phyloP scores from a whole-genome alignment of 2,329 filamentous ascomycete genomes.

The Remersonia thermophila region DNA sequence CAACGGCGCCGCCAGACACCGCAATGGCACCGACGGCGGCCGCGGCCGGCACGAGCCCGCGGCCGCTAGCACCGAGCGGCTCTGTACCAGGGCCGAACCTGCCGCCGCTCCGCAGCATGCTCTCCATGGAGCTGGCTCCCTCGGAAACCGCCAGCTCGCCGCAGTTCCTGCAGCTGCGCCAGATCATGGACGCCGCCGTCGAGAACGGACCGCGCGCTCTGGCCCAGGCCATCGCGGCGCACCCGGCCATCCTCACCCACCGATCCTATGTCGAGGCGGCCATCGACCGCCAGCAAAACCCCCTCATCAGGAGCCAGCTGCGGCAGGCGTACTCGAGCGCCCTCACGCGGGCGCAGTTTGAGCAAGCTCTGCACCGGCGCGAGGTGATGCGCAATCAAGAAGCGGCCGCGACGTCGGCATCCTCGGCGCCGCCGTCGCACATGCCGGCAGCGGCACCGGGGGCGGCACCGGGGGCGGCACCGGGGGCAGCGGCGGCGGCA shows the following conservation, averaged over 20 bases:
- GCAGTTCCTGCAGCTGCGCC: slow-evolving; percentile 29
- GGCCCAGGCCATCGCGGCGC: slow-evolving; percentile 31
- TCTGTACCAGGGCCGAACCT: slow-evolving; percentile 3
- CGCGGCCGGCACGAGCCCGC: too few relatives aligned
- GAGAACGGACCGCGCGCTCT: slow-evolving; percentile 37
- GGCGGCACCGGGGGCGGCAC: too few relatives aligned
- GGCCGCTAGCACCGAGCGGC: too few relatives aligned
- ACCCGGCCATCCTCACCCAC: slow-evolving; percentile 37
- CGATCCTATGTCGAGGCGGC: slow-evolving; percentile 36
- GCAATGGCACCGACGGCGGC: too few relatives aligned
- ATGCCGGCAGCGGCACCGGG: slow-evolving; percentile 12
- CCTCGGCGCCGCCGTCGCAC: slow-evolving; percentile 4
- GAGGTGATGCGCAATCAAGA: slow-evolving; percentile 18
- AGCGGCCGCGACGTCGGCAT: neutral
- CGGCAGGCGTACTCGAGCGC: slow-evolving; percentile 37
- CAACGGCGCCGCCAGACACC: slow-evolving; percentile 1
- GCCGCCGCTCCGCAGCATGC: slow-evolving; percentile 6
- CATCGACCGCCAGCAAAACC: slow-evolving; percentile 40
- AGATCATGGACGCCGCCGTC: slow-evolving; percentile 41
- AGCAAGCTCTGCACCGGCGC: slow-evolving; percentile 24
- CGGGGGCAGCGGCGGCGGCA: too few relatives aligned
- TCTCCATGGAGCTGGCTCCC: slow-evolving; percentile 17
- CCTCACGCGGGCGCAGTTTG: slow-evolving; percentile 33
- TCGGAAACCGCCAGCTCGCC: slow-evolving; percentile 20
- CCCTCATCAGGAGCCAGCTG: slow-evolving; percentile 35